These are phyloP conservation scores for Luvunga scandens DNA, from an alignment of 345 rosid species.

Conservation along the genomic window DNA sequence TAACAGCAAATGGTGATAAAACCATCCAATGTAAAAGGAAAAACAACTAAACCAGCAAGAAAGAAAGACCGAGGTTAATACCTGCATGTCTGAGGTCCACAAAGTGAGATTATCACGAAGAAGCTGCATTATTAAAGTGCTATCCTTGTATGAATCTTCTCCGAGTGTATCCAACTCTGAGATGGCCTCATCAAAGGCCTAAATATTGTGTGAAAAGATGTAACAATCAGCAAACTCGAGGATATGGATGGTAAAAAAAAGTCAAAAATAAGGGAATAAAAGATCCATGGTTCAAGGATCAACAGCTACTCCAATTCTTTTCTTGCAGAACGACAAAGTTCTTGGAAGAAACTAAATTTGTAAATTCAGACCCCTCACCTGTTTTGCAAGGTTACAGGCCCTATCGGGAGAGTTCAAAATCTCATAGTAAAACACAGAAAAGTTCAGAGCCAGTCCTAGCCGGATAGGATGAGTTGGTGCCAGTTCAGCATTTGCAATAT, in stretches of 20 bases:
- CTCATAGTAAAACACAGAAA: conserved; percentile 73
- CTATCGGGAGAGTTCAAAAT: conserved; percentile 66
- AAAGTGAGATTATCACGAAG: conserved; percentile 39
- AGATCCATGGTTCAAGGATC: background rate
- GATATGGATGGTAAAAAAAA: background rate
- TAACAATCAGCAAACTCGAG: background rate
- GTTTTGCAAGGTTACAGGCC: conserved; percentile 75
- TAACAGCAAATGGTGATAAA: conserved; percentile 9
- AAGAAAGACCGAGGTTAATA: background rate
- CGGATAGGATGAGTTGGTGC: conserved; percentile 74
- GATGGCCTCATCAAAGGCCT: conserved; percentile 41
- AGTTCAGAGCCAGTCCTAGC: conserved; percentile 64
- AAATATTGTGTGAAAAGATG: background rate
- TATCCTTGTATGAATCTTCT: conserved; percentile 39
- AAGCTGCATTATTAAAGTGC: conserved; percentile 38
- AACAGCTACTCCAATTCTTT: background rate
- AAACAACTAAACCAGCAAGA: background rate
- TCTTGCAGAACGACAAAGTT: background rate
- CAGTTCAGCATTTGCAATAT: conserved; percentile 58
- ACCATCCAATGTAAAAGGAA: background rate
- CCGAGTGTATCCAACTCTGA: conserved; percentile 36
- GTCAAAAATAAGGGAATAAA: background rate
- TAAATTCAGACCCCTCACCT: conserved; percentile 30
- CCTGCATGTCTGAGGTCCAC: conserved; percentile 44
- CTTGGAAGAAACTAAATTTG: background rate